Evolutionary conservation across 1,139 yeast genomes (phyloP), one percentile per base, ranked within the genome.

Genomic region (Diutina mesorugosa): DNA sequence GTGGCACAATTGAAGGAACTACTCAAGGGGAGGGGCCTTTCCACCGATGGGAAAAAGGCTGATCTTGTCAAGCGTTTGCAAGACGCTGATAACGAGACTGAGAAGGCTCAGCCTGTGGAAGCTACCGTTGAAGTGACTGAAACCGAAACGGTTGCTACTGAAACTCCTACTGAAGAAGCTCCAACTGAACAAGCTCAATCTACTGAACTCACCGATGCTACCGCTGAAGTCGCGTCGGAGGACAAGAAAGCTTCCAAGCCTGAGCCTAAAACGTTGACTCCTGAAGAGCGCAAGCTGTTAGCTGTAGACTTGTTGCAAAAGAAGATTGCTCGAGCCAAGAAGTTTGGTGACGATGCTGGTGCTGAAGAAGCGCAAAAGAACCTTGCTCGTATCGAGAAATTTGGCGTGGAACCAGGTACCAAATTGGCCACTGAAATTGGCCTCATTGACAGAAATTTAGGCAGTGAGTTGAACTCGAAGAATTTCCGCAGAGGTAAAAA

Each of bases 1-100:
- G 97, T 90, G 55, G 84, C 87, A 47, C 96, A 90, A 73, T 79
- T 91, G 69, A 90, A 88, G 68, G 97, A 87, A 61, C 64, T 82
- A 57, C 79, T 93, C 64, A 85, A 86, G 64, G 72, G 77, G 53
- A 82, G 84, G 62, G 87, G 85, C 1, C 78, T 93, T 58, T 69
- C 95, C 4, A 74, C 79, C 7, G 82, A 85, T 52, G 99, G 99
- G 30, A 85, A 90, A 64, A 93, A 91, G 70, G 85, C 87, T 51
- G 97, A 90, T 58, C 78, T 91, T 63, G 78, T 91, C 57, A 81
- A 82, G 51, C 81, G 97, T 62, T 77, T 91, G 60, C 71, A 69
- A 57, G 83, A 78, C 55, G 59, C 59, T 18, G 55, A 51, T 45
- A 35, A 16, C 47, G 57, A 46, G 61, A 63, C 60, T 30, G 72